These are phyloP conservation scores for Fusarium oligoseptatum DNA, from an alignment of 2,329 filamentous ascomycete genomes.

Conservation along the genomic window DNA sequence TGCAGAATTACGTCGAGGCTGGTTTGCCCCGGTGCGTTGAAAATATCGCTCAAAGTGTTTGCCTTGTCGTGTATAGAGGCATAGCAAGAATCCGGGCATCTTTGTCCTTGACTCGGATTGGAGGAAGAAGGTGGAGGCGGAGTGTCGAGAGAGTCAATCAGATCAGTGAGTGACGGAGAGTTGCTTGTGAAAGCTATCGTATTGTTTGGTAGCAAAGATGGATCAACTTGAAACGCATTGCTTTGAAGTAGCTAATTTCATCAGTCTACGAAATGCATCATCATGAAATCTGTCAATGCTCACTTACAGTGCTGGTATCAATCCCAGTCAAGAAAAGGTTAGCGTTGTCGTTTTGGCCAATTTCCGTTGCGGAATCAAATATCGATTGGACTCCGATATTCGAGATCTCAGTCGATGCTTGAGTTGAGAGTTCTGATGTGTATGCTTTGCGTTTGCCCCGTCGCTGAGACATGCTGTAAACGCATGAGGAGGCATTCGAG, in stretches of 20 bases:
- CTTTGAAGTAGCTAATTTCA: not conserved
- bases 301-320: no score
- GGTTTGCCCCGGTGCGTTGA: not conserved
- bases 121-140: not conserved
- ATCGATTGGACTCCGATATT: not conserved
- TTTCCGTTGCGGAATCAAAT: not conserved
- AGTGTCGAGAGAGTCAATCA: conserved; percentile 7
- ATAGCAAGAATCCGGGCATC: conserved; percentile 6
- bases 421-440: fast-evolving
- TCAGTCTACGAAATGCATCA: not conserved
- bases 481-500: not conserved
- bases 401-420: not conserved
- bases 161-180: conserved; percentile 9
- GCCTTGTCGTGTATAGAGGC: conserved; percentile 6
- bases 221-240: not conserved
- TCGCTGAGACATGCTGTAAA: conserved; percentile 14
- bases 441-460: conserved; percentile 13
- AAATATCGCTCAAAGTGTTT: not conserved
- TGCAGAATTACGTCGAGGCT: conserved; percentile 2
- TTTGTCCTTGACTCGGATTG: not conserved
- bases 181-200: not conserved
- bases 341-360: no score
- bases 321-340: no score
- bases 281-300: no score
- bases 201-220: not conserved